phyloP scores from a whole-genome alignment of 2,329 filamentous ascomycete genomes.

The Colletotrichum sojae region DNA sequence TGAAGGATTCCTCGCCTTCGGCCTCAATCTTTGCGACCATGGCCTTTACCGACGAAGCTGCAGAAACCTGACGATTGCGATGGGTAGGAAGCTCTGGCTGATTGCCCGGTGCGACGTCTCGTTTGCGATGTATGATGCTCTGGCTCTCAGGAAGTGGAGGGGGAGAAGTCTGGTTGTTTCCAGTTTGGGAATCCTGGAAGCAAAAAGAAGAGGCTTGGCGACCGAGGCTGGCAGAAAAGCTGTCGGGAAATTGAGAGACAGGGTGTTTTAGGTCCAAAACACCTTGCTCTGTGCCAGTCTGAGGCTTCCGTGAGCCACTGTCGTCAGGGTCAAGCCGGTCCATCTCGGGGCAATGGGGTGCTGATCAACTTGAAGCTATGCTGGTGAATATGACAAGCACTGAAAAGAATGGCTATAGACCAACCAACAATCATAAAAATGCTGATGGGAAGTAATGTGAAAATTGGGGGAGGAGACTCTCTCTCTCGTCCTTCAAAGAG shows the following conservation, averaged over 20 bases:
- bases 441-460: too few species aligned
- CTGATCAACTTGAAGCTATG: neutral
- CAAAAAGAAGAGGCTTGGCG: constrained; percentile 26
- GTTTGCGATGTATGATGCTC: constrained; percentile 23
- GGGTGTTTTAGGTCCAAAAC: constrained; percentile 39
- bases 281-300: constrained; percentile 1
- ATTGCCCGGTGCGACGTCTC: constrained; percentile 26
- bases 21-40: constrained; percentile 37
- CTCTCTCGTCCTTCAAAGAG: too few species aligned
- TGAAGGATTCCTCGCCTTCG: neutral
- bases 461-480: too few species aligned
- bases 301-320: neutral
- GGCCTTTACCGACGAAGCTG: constrained; percentile 34
- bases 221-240: constrained; percentile 38
- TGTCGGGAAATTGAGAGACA: constrained; percentile 27
- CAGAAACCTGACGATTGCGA: constrained; percentile 26
- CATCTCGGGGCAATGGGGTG: neutral
- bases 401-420: too few species aligned
- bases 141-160: constrained; percentile 26
- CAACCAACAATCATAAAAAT: too few species aligned
- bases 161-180: neutral
- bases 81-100: neutral
- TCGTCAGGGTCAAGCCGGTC: neutral
- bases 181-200: constrained; percentile 1
- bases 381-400: too few species aligned